These are phyloP conservation scores for Talaromyces sp. DNA, from an alignment of 2,329 filamentous ascomycete genomes.

Conservation along the genomic window DNA sequence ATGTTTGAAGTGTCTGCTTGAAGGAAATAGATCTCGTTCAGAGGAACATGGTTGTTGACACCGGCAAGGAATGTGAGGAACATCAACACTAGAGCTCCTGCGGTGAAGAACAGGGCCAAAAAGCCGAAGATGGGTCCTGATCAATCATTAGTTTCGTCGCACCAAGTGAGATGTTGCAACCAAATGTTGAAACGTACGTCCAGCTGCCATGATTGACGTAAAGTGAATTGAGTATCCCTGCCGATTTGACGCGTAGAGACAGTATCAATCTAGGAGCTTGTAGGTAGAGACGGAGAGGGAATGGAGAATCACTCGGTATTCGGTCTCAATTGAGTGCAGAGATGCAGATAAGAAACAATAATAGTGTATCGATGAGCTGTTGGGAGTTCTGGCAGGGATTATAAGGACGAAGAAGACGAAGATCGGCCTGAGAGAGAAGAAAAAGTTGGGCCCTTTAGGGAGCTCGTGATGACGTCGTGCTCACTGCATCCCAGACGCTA, in stretches of 20 bases:
- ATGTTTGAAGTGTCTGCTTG: slow-evolving; percentile 73
- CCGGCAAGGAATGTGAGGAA: slow-evolving; percentile 66
- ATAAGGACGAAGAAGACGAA: background rate
- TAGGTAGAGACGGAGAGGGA: background rate
- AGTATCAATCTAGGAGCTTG: background rate
- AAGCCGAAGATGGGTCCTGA: slow-evolving; percentile 56
- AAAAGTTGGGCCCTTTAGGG: slow-evolving; percentile 2
- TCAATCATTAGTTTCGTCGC: background rate
- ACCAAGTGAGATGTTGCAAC: background rate
- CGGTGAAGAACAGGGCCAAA: slow-evolving; percentile 60
- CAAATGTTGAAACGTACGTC: slow-evolving; percentile 8
- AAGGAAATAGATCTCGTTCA: slow-evolving; percentile 82
- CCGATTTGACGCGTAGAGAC: background rate
- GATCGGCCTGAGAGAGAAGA: background rate
- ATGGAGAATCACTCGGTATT: background rate
- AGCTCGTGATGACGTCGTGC: slow-evolving; percentile 14
- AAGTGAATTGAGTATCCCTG: background rate
- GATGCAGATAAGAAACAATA: background rate
- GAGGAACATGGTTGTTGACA: slow-evolving; percentile 51
- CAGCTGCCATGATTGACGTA: slow-evolving; percentile 14
- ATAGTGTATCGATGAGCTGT: background rate
- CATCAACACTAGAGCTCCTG: slow-evolving; percentile 60
- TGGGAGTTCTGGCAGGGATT: background rate
- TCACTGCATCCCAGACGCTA: background rate
- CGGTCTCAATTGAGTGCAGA: background rate